Evolutionary conservation across 352 stramenopile species (phyloP).

Genomic region (Globisporangium spinosum): DNA sequence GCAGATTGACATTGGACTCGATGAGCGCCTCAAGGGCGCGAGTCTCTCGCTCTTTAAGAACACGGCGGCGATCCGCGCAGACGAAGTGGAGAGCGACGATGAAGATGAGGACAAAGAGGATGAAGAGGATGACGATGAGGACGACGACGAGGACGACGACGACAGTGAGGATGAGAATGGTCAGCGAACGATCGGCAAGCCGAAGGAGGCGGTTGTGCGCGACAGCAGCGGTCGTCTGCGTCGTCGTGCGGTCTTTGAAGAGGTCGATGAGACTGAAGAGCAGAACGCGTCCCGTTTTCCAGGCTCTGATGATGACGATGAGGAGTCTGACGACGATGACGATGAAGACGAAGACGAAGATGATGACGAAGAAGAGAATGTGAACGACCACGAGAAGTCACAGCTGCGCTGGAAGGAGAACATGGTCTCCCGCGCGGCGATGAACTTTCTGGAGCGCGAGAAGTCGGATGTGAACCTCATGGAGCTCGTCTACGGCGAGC

Average conservation of each 20-base stretch:
- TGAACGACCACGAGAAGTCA: slow-evolving; percentile 48
- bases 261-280: slow-evolving; percentile 28
- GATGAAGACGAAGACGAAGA: slow-evolving; percentile 49
- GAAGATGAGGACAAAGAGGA: slow-evolving; percentile 61
- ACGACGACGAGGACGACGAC: slow-evolving; percentile 47
- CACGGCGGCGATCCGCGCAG: slow-evolving; percentile 75
- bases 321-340: slow-evolving; percentile 44
- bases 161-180: slow-evolving; percentile 36
- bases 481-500: slow-evolving; percentile 89
- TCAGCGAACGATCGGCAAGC: slow-evolving; percentile 47
- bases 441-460: slow-evolving; percentile 84
- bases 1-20: slow-evolving; percentile 84
- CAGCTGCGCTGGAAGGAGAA: slow-evolving; percentile 87
- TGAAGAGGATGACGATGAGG: slow-evolving; percentile 33
- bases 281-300: slow-evolving; percentile 14
- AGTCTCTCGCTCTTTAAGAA: slow-evolving; percentile 96
- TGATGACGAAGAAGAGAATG: slow-evolving; percentile 30
- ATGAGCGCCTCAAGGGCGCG: slow-evolving; percentile 93
- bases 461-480: slow-evolving; percentile 85
- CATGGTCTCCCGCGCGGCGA: slow-evolving; percentile 76
- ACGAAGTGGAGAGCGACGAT: slow-evolving; percentile 62
- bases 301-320: slow-evolving; percentile 37
- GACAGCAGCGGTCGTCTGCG: slow-evolving; percentile 70
- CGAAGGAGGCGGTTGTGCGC: slow-evolving; percentile 60
- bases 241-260: slow-evolving; percentile 74